Base-by-base conservation (phyloP, 2,329 filamentous ascomycete genomes). In the Aspergillus niger region DNA sequence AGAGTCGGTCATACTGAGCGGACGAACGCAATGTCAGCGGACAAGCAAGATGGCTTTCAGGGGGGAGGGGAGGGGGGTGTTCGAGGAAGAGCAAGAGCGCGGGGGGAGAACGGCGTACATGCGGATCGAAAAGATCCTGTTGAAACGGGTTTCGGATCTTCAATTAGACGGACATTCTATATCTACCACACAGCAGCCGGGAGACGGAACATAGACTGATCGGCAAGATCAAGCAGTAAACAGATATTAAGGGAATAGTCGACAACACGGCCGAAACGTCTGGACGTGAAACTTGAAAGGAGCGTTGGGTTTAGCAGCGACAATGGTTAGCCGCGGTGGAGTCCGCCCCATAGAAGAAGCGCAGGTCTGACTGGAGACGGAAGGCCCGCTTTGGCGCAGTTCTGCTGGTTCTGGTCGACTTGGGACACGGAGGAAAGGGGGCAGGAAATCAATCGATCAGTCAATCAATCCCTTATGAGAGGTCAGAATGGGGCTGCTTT, bases 251-350 rank as follows among this genome's bases (percentile, higher is more conserved):
- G 30, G 38, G 49, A 20, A 55, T 43, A 39, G 48, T 49, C 28
- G 26, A 20, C 24, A n/a, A 30, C 38, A 57, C 43, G 17, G 26
- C 15, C 39, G 39, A 65, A 32, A 48, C 59, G 64, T 68, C 65
- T 43, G 53, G 61, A 62, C 51, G 62, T 61, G 63, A 66, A 36
- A 44, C 20, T 20, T 24, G 41, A 44, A 70, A 70, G 69, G 65
- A 70, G 67, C 63, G 66, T 62, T 65, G 51, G 43, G 48, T 57
- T 36, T 59, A 47, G 55, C 53, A 56, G 38, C 36, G 64, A 67
- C 65, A 63, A 65, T 68, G 64, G 60, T 57, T 59, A 67, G 63
- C 66, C 59, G 65, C 60, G 65, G 72, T 74, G 71, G 72, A 72
- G 70, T 62, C 65, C 62, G 63, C 66, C 65, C 66, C 66, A 63